phyloP scores from a whole-genome alignment of 2,329 filamentous ascomycete species.

The Fusarium agapanthi region DNA sequence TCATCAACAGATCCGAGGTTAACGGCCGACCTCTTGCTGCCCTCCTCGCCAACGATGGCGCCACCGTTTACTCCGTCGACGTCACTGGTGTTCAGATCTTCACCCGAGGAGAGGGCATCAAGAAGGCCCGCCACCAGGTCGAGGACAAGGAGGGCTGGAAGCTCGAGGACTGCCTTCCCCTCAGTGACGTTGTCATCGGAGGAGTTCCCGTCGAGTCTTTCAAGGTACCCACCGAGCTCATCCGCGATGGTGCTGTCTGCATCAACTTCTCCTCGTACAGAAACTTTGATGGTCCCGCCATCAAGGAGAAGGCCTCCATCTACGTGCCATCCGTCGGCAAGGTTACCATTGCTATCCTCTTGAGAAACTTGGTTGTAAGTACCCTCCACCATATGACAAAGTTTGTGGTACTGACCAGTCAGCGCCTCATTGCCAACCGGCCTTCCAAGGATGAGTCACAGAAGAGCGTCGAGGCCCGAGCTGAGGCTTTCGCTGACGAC shows the following conservation, averaged over 20 bases:
- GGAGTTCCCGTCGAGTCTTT: slow-evolving; percentile 89
- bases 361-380: slow-evolving; percentile 88
- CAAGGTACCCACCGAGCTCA: slow-evolving; percentile 85
- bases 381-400: background rate
- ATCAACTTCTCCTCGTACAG: slow-evolving; percentile 98
- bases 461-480: slow-evolving; percentile 50
- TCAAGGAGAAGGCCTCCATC: slow-evolving; percentile 96
- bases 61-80: slow-evolving; percentile 94
- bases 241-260: slow-evolving; percentile 94
- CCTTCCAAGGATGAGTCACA: slow-evolving; percentile 50
- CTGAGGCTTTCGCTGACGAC: slow-evolving; percentile 53
- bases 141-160: slow-evolving; percentile 82
- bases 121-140: slow-evolving; percentile 86
- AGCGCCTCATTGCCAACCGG: slow-evolving; percentile 64
- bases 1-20: slow-evolving; percentile 96
- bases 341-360: slow-evolving; percentile 91
- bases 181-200: slow-evolving; percentile 94
- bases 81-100: slow-evolving; percentile 92
- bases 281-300: slow-evolving; percentile 85
- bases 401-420: slow-evolving; percentile 36
- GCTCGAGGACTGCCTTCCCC: slow-evolving; percentile 81
- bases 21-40: slow-evolving; percentile 93
- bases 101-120: slow-evolving; percentile 86
- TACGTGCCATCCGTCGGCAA: slow-evolving; percentile 98
- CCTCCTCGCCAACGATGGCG: slow-evolving; percentile 93